phyloP scores from a whole-genome alignment of 805 yeast species.

The Schwanniomyces yamadae region DNA sequence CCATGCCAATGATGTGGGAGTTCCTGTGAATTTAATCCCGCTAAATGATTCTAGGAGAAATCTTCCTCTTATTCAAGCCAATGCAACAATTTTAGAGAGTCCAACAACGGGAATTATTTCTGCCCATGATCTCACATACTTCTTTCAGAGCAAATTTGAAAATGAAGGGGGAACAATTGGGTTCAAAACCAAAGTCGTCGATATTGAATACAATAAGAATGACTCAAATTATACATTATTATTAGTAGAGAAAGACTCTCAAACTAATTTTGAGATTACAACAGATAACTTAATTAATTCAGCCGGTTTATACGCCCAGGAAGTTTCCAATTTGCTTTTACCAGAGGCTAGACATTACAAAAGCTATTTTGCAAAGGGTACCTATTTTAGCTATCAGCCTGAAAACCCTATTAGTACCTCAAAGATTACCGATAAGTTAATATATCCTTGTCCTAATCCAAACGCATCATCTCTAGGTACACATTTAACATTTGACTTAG shows the following conservation, averaged over 20 bases:
- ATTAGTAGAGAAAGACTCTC: conserved; percentile 27
- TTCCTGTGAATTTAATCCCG: conserved; percentile 57
- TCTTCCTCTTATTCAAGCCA: conserved; percentile 70
- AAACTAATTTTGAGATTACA: conserved; percentile 38
- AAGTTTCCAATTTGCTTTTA: conserved; percentile 65
- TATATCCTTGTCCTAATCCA: conserved; percentile 77
- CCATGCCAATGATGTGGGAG: conserved; percentile 50
- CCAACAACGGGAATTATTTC: conserved; percentile 85
- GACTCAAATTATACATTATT: conserved; percentile 21
- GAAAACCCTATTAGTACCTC: conserved; percentile 38
- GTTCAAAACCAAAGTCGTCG: conserved; percentile 56
- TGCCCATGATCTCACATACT: conserved; percentile 74
- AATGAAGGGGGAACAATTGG: conserved; percentile 63
- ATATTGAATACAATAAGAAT: conserved; percentile 24
- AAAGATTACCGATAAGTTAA: conserved; percentile 29
- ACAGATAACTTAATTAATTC: conserved; percentile 66
- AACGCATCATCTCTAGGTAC: conserved; percentile 79
- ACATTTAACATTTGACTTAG: conserved; percentile 80
- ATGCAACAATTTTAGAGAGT: conserved; percentile 61
- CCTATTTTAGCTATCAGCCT: conserved; percentile 61
- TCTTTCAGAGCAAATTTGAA: conserved; percentile 53
- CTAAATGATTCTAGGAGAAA: conserved; percentile 40
- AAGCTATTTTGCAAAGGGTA: conserved; percentile 80
- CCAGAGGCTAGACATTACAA: conserved; percentile 59
- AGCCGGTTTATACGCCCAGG: conserved; percentile 78